Evolutionary conservation across 768 basidiomycete species (phyloP), one percentile per base, ranked within the genome.

Genomic region (Suillus subluteus): DNA sequence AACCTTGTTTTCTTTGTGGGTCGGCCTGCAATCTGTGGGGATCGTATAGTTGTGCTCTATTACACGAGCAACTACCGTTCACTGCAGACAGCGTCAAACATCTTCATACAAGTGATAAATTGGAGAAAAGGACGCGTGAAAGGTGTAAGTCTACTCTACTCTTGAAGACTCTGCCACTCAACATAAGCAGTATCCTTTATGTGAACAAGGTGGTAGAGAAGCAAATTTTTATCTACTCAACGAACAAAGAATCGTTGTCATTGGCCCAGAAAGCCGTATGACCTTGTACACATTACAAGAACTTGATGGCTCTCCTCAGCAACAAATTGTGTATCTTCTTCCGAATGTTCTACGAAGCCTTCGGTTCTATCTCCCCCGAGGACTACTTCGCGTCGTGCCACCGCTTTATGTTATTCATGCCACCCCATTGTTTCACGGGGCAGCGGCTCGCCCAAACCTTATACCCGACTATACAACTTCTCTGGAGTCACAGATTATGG

Each of bases 61-160:
- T 59, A 18, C 15, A 18, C 16, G 13, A 16, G 0, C 1, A 1
- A 18, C 5, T 1, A 8, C 1, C 9, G 3, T 15, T 52, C 6
- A 50, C 13, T 12, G 11, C 11, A 2, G 48, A 23, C 15, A 2
- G 3, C 0, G 26, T 55, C 54, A 9, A 32, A 59, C 37, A 40
- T 37, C 6, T 58, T 58, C 35, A 58, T 58, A 38, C 56, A 38
- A 58, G 56, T 58, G 35, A 23, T 58, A 21, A 35, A 58, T 58
- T 58, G 56, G 56, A 58, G 35, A 6, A 37, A 58, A n/a, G 56
- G 56, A 37, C 6, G 6, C 13, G 56, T 12, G 21, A 58, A 58
- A 6, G 1, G 56, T 37, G 56, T 58, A 38, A 58, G 35, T 58
- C 8, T n/a, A n/a, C 6, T 58, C 21, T 58, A 13, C 12, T 38